phyloP scores from a whole-genome alignment of 176 grass and related monocot genomes.

The Poa pratensis region DNA sequence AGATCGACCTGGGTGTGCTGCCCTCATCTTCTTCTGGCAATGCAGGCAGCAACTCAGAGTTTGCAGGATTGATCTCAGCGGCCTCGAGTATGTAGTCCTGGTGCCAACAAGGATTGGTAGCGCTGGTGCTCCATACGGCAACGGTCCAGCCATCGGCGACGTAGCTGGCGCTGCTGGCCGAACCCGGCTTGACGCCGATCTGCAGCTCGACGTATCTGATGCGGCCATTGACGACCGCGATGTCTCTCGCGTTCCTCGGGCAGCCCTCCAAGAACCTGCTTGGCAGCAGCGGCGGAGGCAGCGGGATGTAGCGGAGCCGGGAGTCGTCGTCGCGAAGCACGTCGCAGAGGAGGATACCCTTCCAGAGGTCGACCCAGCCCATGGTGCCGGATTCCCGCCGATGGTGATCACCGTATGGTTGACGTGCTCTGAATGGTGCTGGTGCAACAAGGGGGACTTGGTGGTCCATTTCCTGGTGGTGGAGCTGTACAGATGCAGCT shows the following conservation, averaged over 20 bases:
- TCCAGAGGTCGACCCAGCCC: not conserved
- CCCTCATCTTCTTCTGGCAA: not conserved
- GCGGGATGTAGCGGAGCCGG: not conserved
- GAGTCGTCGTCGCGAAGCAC: not conserved
- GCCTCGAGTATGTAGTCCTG: not conserved
- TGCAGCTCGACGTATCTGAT: conserved; percentile 9
- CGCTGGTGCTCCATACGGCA: not conserved
- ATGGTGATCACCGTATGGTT: not conserved
- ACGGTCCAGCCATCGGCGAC: not conserved
- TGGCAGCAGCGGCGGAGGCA: not conserved
- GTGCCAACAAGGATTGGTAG: not conserved
- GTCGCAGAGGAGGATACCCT: not conserved
- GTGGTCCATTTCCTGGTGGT: not conserved
- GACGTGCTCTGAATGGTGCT: not conserved
- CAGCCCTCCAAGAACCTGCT: not conserved
- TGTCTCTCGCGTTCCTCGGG: not conserved
- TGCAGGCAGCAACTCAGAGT: not conserved
- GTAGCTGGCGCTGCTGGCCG: not conserved
- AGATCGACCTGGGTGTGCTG: not conserved
- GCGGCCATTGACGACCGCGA: not conserved
- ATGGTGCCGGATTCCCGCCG: not conserved
- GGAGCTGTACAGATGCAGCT: not conserved
- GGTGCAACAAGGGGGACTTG: not conserved
- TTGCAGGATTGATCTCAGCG: not conserved
- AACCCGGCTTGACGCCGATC: not conserved